Evolutionary conservation across 2,329 filamentous ascomycete species (phyloP), one percentile per base, ranked within the genome.

Genomic region (Mycogone perniciosa): DNA sequence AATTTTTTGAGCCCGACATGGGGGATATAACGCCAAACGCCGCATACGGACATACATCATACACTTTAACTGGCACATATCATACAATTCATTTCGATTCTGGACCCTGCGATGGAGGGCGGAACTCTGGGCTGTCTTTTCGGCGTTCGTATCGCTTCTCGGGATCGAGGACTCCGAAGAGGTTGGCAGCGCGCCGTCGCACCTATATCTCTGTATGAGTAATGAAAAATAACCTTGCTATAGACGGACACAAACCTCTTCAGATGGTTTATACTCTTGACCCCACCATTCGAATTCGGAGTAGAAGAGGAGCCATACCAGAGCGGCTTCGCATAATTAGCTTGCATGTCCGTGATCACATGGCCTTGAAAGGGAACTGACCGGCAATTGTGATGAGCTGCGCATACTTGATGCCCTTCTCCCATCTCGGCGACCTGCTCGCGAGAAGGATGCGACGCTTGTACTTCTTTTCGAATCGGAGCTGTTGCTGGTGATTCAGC

Each of bases 381-480:
- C 81, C 77, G 46, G 76, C 71, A 42, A 84, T 75, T 37, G 73
- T 79, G 27, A 69, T 69, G 8, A 83, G 78, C 67, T 89, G 86
- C 45, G 76, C 76, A 55, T 89, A 70, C 67, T 81, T 82, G 50
- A 85, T 72, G 54, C 71, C 75, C 65, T 84, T 88, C 39, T 79
- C 76, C 82, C 84, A 88, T 44, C 69, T 66, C 7, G 85, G 85
- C 26, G 82, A 72, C 38, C 77, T 75, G 62, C 77, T 79, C 59
- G 81, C 80, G 58, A 87, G 67, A 52, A 76, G 75, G 29, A 86
- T 68, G 48, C 88, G 77, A 47, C 88, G 77, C 69, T 89, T 86
- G 70, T 86, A 91, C 63, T 86, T 84, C 66, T 86, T 83, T 73
- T 92, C 88, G 59, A 89, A 84, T 40, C 82, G 78, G 64, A 91